phyloP scores from a whole-genome alignment of 1,284 basidiomycete species.

The Puccinia novopanici region DNA sequence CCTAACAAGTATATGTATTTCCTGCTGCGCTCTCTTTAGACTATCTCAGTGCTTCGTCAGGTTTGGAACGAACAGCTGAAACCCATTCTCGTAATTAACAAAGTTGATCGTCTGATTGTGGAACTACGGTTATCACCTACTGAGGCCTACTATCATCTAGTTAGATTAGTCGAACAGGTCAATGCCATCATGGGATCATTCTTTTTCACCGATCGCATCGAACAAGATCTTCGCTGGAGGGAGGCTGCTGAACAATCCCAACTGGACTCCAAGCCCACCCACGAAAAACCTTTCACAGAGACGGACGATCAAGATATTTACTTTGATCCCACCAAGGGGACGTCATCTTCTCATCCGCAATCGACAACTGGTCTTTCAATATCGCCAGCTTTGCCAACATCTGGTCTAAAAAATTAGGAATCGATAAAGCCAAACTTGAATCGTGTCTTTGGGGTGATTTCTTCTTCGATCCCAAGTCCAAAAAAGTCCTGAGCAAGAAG shows the following conservation, averaged over 20 bases:
- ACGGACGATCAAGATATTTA: conserved; percentile 97
- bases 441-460: conserved; percentile 96
- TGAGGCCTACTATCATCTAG: conserved; percentile 92
- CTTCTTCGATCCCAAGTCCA: conserved; percentile 94
- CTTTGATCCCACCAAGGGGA: conserved; percentile 92
- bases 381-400: conserved; percentile 90
- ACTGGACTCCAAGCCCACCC: conserved; percentile 64
- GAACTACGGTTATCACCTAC: conserved; percentile 87
- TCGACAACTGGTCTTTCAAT: conserved; percentile 97
- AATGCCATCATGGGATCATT: conserved; percentile 98
- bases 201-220: conserved; percentile 95
- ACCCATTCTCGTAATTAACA: conserved; percentile 95
- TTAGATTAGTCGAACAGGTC: conserved; percentile 91
- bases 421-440: conserved; percentile 83
- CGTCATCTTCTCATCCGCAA: conserved; percentile 92
- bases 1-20: neutral
- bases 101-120: conserved; percentile 90
- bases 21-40: conserved; percentile 63
- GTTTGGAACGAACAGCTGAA: conserved; percentile 87
- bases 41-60: conserved; percentile 90
- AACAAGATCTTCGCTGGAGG: conserved; percentile 88
- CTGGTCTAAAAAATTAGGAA: conserved; percentile 86
- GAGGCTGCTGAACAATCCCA: conserved; percentile 82
- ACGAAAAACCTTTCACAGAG: conserved; percentile 70
- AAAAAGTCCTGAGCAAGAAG: conserved; percentile 86